phyloP scores from a whole-genome alignment of 768 basidiomycete genomes.

The Lactifluus hygrophoroides region DNA sequence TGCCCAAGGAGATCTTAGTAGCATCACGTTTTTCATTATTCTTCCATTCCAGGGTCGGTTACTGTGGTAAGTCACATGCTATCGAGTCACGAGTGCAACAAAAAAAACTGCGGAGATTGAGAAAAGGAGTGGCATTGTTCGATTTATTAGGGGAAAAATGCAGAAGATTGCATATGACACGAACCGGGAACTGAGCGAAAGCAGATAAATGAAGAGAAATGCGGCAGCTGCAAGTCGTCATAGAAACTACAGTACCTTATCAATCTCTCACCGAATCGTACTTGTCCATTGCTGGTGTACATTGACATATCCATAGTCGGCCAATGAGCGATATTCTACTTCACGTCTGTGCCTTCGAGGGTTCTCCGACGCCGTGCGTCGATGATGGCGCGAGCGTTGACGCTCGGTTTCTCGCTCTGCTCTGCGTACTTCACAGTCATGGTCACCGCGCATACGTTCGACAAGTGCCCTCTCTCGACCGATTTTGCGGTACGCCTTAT shows the following conservation, averaged over 20 bases:
- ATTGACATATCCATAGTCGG: conserved; percentile 3
- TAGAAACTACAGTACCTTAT: neutral
- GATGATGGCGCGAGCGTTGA: conserved; percentile 7
- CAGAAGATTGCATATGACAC: neutral
- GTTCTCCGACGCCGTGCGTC: conserved; percentile 7
- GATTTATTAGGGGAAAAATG: neutral
- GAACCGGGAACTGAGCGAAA: neutral
- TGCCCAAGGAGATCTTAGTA: neutral
- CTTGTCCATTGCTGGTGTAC: neutral
- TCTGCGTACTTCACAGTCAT: neutral
- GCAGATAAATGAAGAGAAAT: neutral
- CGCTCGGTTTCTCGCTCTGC: neutral
- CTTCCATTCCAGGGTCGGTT: neutral
- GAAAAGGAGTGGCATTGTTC: neutral
- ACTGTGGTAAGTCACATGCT: neutral
- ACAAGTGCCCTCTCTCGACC: neutral
- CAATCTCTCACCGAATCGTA: neutral
- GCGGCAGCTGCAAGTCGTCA: too few relatives aligned
- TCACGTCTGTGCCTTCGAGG: conserved; percentile 1
- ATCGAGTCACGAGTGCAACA: neutral
- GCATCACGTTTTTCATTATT: neutral
- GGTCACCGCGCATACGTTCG: neutral
- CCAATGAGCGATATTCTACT: conserved; percentile 6
- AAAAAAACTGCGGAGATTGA: neutral
- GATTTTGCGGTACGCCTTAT: neutral